These are phyloP conservation scores for Aspergillus sp. DNA, from an alignment of 2,329 filamentous ascomycete genomes.

Conservation along the genomic window DNA sequence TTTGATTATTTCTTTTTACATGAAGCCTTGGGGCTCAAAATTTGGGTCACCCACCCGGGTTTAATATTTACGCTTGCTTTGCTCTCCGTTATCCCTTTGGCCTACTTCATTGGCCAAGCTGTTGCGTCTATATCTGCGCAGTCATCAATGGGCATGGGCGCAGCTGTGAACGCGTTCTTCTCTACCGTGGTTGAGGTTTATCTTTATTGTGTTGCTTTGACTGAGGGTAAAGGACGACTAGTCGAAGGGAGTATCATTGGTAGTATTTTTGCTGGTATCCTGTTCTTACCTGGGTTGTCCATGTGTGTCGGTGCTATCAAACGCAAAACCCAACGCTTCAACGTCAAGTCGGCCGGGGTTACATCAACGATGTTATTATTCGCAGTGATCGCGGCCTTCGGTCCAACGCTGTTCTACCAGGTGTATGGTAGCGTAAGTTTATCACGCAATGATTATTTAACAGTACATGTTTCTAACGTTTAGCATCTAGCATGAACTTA, in stretches of 20 bases:
- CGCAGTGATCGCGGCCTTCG: constrained; percentile 91
- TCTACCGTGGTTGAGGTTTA: constrained; percentile 97
- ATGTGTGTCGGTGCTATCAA: constrained; percentile 99
- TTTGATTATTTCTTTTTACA: constrained; percentile 85
- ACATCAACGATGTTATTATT: constrained; percentile 98
- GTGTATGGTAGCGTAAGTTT: constrained; percentile 82
- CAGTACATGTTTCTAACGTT: constrained; percentile 27
- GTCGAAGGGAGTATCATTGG: constrained; percentile 97
- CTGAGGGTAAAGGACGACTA: constrained; percentile 85
- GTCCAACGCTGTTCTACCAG: constrained; percentile 95
- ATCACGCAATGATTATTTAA: neutral
- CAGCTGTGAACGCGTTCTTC: constrained; percentile 97
- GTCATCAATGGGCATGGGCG: constrained; percentile 96
- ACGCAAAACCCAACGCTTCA: constrained; percentile 97
- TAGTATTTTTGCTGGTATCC: constrained; percentile 94
- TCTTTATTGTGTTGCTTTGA: constrained; percentile 91
- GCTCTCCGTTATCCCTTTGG: constrained; percentile 90
- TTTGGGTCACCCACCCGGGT: constrained; percentile 74
- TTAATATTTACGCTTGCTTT: constrained; percentile 83
- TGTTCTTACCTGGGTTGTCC: constrained; percentile 90
- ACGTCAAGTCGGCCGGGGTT: constrained; percentile 91
- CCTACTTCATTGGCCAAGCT: constrained; percentile 98
- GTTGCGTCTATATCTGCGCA: constrained; percentile 98
- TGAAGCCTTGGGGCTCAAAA: constrained; percentile 66
- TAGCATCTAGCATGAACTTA: constrained; percentile 74